A percentile compares a stretch with the other conserved stretches of the same genome.
These are phyloP conservation scores for Scedosporium minutisporum DNA, from an alignment of 2,329 filamentous ascomycete genomes.

Conservation along the genomic window DNA sequence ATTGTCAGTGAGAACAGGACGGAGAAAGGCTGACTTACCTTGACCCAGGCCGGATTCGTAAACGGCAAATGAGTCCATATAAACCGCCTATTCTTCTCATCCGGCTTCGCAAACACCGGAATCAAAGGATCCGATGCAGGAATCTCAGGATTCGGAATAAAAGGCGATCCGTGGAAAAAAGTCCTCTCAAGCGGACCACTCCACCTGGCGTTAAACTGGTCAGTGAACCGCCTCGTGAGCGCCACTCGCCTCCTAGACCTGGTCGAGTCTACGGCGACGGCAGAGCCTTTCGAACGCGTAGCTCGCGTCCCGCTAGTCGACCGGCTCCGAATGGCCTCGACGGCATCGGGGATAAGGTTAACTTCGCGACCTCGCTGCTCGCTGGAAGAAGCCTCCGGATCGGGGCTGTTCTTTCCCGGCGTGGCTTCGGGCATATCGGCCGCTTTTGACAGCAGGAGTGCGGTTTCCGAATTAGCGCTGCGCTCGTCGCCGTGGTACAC, in stretches of 20 bases:
- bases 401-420: not conserved
- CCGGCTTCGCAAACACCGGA: slow-evolving; percentile 4
- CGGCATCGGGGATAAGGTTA: not conserved
- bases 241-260: slow-evolving; percentile 2
- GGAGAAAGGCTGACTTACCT: slow-evolving; percentile 24
- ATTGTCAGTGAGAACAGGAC: not conserved
- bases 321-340: not conserved
- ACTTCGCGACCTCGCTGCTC: not conserved
- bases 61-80: slow-evolving; percentile 49
- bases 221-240: slow-evolving; percentile 2
- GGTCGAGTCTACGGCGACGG: not conserved
- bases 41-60: slow-evolving; percentile 49
- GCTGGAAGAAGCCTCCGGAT: not conserved
- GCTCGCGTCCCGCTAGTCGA: slow-evolving; percentile 2
- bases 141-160: not conserved
- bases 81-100: slow-evolving; percentile 24
- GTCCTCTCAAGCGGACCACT: slow-evolving; percentile 5
- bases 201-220: slow-evolving; percentile 5
- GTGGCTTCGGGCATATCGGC: not conserved
- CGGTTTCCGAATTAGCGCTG: slow-evolving; percentile 1
- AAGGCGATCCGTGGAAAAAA: slow-evolving; percentile 1
- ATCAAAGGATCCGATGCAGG: not conserved
- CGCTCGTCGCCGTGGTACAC: not conserved
- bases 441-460: not conserved
- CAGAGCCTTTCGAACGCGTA: not conserved